A percentile compares a stretch with the other conserved stretches of the same genome.
Conservation (phyloP, 805 yeast species). For the Barnettozyma sucrosica region DNA sequence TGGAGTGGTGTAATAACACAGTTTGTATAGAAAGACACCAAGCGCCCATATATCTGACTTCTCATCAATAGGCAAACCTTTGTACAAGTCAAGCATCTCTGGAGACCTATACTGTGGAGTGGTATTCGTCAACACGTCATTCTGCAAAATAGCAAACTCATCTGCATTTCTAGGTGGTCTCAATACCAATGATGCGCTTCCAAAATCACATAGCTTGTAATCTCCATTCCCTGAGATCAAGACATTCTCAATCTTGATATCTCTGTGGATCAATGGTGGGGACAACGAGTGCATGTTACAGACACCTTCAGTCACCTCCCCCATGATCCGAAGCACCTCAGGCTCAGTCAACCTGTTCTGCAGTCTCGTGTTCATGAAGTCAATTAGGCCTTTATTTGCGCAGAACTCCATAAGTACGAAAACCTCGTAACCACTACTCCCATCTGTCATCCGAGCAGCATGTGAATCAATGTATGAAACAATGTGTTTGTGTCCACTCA, state of each 20-base stretch:
- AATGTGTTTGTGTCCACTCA: conserved; percentile 70
- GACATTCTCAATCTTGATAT: conserved; percentile 79
- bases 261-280: conserved; percentile 74
- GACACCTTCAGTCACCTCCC: conserved; percentile 65
- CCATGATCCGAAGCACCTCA: conserved; percentile 64
- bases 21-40: conserved; percentile 70
- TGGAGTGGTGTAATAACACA: conserved; percentile 80
- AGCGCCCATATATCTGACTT: conserved; percentile 85
- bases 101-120: conserved; percentile 85
- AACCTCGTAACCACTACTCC: conserved; percentile 61
- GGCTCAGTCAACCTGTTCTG: conserved; percentile 59
- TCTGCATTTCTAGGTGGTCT: conserved; percentile 58
- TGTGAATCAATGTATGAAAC: conserved; percentile 94
- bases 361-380: conserved; percentile 70
- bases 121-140: conserved; percentile 71
- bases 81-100: conserved; percentile 71
- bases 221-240: conserved; percentile 51
- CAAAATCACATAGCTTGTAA: conserved; percentile 77
- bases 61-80: conserved; percentile 70
- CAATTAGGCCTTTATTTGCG: conserved; percentile 67
- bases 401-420: conserved; percentile 78
- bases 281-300: conserved; percentile 69
- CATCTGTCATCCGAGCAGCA: conserved; percentile 63
- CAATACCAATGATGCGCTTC: conserved; percentile 63
- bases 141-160: conserved; percentile 53